Conservation (phyloP, 2,329 filamentous ascomycete genomes). For the Colletotrichum sublineola region DNA sequence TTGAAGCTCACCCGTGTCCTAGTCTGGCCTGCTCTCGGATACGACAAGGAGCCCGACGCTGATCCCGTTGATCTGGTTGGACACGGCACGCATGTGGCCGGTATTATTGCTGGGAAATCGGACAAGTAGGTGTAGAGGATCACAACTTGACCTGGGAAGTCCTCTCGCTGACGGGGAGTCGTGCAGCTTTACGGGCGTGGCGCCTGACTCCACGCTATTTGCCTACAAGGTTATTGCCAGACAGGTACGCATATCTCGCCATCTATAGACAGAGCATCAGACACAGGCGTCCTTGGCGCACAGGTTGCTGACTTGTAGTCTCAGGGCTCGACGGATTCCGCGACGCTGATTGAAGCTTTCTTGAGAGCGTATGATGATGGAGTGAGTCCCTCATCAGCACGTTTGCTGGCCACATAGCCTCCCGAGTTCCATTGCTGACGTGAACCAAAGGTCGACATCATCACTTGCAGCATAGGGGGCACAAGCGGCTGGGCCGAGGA, state of each 20-base stretch:
- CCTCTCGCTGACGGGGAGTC: background rate
- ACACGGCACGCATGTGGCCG: constrained; percentile 50
- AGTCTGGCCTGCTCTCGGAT: constrained; percentile 34
- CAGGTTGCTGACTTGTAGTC: background rate
- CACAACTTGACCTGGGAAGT: too few species aligned
- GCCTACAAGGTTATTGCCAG: constrained; percentile 48
- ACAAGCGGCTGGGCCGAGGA: constrained; percentile 56
- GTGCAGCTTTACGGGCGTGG: constrained; percentile 45
- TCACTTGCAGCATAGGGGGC: constrained; percentile 57
- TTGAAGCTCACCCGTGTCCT: background rate
- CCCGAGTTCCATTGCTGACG: background rate
- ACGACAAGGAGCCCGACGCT: constrained; percentile 49
- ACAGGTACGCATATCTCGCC: background rate
- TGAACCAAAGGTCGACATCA: constrained; percentile 51
- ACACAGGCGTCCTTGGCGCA: background rate
- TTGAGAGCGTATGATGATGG: constrained; percentile 53
- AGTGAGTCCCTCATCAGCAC: constrained; percentile 33
- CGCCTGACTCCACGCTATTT: constrained; percentile 48
- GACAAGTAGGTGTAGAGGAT: constrained; percentile 24
- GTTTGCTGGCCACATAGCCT: background rate
- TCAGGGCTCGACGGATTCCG: constrained; percentile 28
- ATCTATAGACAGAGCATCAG: background rate
- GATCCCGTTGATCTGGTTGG: constrained; percentile 48
- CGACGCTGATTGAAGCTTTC: constrained; percentile 50
- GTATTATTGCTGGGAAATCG: constrained; percentile 49